Evolutionary conservation across 164 flowering plant genomes (phyloP), one percentile per base, ranked within the genome.

Genomic region (Berberis vulgaris): DNA sequence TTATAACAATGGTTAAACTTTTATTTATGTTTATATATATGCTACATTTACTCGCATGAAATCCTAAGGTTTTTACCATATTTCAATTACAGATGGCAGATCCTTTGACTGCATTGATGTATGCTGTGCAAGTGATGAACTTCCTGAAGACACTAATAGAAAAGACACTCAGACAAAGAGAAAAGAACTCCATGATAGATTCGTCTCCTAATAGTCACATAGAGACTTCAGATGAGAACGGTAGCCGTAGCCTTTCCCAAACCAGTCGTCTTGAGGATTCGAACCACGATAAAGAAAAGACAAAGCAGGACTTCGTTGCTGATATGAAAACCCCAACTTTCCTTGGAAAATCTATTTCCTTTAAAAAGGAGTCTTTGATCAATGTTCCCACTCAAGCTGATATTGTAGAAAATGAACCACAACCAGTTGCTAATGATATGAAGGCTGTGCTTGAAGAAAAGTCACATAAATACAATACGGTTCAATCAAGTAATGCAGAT

Each of bases 41-140:
- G 26, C 26, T 26, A 26, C 26, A 26, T 26, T 26, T 26, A 26
- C 26, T 26, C 26, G 26, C 26, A 26, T 26, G 26, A 26, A 26
- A 26, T 26, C 26, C 26, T 26, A 26, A 26, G 26, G 26, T 26
- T 26, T 26, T 26, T 26, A 26, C 26, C 26, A 26, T 49, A 54
- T 2, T 49, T 44, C 46, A 11, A 41, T 59, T 80, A 77, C 82
- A 88, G 96, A 88, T 88, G 92, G 87, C 82, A 9, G 96, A 88
- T 76, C 96, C 96, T 45, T 78, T 88, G 67, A 86, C 88, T 57
- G 92, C 96, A 57, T 59, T 88, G 78, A 86, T 81, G 76, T 8
- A 84, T 88, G 26, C 26, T 26, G 26, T 26, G 26, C 26, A 26
- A 26, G 26, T 26, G 26, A 26, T 26, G 26, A 26, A 26, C 26